Evolutionary conservation across 495 filamentous ascomycete species (phyloP), one percentile per base, ranked within the genome.

Genomic region (Hypoxylon fragiforme): DNA sequence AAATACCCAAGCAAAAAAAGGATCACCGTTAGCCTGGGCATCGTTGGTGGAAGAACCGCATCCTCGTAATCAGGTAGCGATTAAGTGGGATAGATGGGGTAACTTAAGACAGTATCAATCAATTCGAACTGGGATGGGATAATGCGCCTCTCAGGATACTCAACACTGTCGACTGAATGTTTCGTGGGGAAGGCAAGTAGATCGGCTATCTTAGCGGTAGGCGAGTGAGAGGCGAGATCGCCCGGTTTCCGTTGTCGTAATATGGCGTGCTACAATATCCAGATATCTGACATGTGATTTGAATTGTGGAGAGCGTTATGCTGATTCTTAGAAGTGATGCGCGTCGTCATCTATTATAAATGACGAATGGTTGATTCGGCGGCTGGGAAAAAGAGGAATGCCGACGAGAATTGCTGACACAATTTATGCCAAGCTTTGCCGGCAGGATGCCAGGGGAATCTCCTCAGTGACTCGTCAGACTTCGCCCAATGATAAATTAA

Each of bases 401-500:
- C 57, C 57, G 57, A 52, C 4, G 5, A 21, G 41, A 51, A 41
- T 47, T 22, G 41, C 46, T 47, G 42, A 47, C 40, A 55, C 46
- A 42, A 51, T 52, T 30, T 39, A 37, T 48, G 51, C 57, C 51
- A 56, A 61, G 51, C 47, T 51, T 61, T 55, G 15, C 51, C 43
- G 47, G 24, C 51, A 52, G 47, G 15, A 55, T 31, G 12, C 22
- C 21, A 47, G 49, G 43, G 54, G 20, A 13, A 18, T 43, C 50
- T 54, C 39, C 21, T 42, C 41, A 38, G 50, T 18, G 15, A 45
- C 45, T 54, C 14, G 50, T 43, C 30, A 47, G 38, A 16, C 50
- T 60, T 60, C 45, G 50, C 57, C 50, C 40, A 54, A 41, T 16
- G 41, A 28, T 55, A 60, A 19, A 60, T 60, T 60, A 34, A 60